Percentiles rank a stretch among this genome's conserved stretches.
These are phyloP conservation scores for Irpex sp. DNA, from an alignment of 1,284 basidiomycete species.

Conservation along the genomic window DNA sequence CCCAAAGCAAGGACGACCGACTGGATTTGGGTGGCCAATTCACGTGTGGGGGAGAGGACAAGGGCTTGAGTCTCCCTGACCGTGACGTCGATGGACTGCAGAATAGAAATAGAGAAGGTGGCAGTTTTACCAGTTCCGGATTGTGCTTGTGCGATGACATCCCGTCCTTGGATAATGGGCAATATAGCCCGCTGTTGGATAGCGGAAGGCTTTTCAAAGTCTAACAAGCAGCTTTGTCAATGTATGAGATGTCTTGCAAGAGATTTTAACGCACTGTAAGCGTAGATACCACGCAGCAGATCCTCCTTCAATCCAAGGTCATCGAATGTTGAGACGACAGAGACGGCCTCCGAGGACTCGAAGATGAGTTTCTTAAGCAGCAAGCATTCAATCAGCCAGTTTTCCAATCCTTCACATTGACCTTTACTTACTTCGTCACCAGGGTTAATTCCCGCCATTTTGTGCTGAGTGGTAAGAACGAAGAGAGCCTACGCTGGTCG, in stretches of 20 bases:
- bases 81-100: slow-evolving; percentile 94
- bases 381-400: slow-evolving; percentile 6
- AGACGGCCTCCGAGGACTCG: slow-evolving; percentile 95
- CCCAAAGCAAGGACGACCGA: slow-evolving; percentile 97
- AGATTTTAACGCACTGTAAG: slow-evolving; percentile 77
- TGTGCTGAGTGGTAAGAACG: slow-evolving; percentile 26
- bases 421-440: slow-evolving; percentile 64
- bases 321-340: slow-evolving; percentile 85
- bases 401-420: neutral
- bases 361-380: slow-evolving; percentile 83
- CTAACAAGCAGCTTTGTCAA: slow-evolving; percentile 37
- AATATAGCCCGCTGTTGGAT: slow-evolving; percentile 98
- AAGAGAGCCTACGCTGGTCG: slow-evolving; percentile 40
- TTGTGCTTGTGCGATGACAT: slow-evolving; percentile 98
- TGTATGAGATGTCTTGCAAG: neutral
- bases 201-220: slow-evolving; percentile 98
- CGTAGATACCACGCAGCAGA: slow-evolving; percentile 95
- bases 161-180: slow-evolving; percentile 91
- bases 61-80: slow-evolving; percentile 97
- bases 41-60: slow-evolving; percentile 91
- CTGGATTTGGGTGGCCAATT: slow-evolving; percentile 97
- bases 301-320: slow-evolving; percentile 95
- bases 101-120: slow-evolving; percentile 92
- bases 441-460: slow-evolving; percentile 76
- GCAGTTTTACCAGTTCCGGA: slow-evolving; percentile 99